Evolutionary conservation across 2,329 filamentous ascomycete genomes (phyloP).

Genomic region (Sporothrix curviconia): DNA sequence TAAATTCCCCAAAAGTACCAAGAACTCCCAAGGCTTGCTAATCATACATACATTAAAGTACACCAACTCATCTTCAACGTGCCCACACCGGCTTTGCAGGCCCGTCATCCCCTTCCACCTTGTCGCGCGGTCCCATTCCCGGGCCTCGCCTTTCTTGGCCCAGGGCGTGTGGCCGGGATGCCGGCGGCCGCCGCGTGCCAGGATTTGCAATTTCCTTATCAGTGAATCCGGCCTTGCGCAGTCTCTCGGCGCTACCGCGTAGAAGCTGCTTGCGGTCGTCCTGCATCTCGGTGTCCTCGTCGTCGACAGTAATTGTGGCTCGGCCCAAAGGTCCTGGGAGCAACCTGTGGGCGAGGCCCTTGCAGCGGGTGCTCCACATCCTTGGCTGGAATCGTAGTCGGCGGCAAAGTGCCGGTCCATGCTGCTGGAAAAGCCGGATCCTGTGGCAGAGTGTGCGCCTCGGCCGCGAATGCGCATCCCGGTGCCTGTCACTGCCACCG

Average conservation of each 20-base stretch:
- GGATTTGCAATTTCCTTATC: constrained; percentile 65
- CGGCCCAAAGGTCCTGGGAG: neutral
- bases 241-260: constrained; percentile 65
- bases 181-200: constrained; percentile 58
- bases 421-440: neutral
- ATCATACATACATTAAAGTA: neutral
- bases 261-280: constrained; percentile 73
- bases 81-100: constrained; percentile 18
- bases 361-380: constrained; percentile 3
- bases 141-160: constrained; percentile 59
- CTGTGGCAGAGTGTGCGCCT: neutral
- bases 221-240: constrained; percentile 71
- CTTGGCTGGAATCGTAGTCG: constrained; percentile 16
- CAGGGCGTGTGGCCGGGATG: constrained; percentile 64
- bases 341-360: neutral
- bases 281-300: constrained; percentile 15
- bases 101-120: constrained; percentile 26
- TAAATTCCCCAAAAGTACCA: too few relatives aligned
- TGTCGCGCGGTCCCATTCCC: constrained; percentile 57
- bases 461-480: constrained; percentile 13
- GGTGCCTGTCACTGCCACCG: neutral
- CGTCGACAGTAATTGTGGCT: neutral
- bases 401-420: constrained; percentile 18
- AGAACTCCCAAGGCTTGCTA: neutral
- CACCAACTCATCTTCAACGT: neutral